A percentile compares a stretch with the other conserved stretches of the same genome.
Evolutionary conservation across 805 yeast genomes (phyloP).

Genomic region (Candida maesae): DNA sequence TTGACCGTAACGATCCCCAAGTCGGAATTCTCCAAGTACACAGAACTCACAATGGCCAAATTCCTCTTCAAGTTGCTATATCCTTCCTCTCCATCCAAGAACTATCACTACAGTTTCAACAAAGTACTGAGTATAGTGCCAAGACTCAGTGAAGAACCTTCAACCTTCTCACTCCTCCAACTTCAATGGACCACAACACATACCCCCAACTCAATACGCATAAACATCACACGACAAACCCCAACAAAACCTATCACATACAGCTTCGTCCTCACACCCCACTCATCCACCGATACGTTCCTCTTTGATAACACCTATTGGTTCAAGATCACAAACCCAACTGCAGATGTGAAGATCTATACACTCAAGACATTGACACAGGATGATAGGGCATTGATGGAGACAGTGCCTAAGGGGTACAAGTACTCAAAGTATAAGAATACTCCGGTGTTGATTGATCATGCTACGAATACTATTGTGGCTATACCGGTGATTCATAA

Average conservation of each 20-base stretch:
- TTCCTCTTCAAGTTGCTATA: constrained; percentile 26
- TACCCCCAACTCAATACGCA: neutral
- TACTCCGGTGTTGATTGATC: constrained; percentile 22
- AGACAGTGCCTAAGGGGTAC: constrained; percentile 11
- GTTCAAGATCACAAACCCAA: constrained; percentile 25
- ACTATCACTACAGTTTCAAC: constrained; percentile 24
- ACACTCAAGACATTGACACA: constrained; percentile 14
- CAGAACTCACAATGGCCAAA: constrained; percentile 24
- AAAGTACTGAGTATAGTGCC: constrained; percentile 15
- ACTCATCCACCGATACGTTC: constrained; percentile 31
- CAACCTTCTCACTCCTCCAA: constrained; percentile 21
- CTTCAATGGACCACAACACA: constrained; percentile 21
- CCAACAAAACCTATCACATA: constrained; percentile 12
- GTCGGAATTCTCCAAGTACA: constrained; percentile 11
- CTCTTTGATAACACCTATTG: constrained; percentile 40
- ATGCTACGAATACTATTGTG: constrained; percentile 8
- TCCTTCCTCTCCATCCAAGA: constrained; percentile 28
- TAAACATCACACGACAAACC: constrained; percentile 19
- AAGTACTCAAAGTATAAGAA: constrained; percentile 16
- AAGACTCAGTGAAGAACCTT: constrained; percentile 2
- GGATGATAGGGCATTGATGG: constrained; percentile 12
- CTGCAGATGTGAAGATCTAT: constrained; percentile 6
- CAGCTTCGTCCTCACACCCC: constrained; percentile 9
- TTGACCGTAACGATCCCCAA: constrained; percentile 21
- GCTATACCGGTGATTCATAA: constrained; percentile 14